Percentiles rank a stretch among this genome's conserved stretches.
Conservation (phyloP, 1,139 yeast genomes). For the Yarrowia galli region DNA sequence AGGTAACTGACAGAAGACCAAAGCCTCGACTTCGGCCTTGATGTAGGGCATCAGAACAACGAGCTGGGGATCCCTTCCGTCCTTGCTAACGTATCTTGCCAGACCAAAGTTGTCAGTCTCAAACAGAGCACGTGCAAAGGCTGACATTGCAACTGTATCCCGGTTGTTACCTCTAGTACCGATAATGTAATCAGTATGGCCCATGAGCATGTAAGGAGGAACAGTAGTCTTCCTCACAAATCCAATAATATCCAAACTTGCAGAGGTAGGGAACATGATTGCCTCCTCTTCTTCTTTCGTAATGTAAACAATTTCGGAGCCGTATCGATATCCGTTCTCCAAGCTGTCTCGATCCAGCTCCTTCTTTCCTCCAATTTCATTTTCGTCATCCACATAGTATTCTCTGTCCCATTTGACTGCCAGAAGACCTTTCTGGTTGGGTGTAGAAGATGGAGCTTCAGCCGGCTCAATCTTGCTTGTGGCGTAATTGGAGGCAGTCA, state of each 20-base stretch:
- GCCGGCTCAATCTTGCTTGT: slow-evolving; percentile 46
- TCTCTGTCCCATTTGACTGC: slow-evolving; percentile 42
- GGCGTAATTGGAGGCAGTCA: slow-evolving; percentile 50
- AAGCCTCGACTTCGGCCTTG: slow-evolving; percentile 46
- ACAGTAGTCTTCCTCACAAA: slow-evolving; percentile 58
- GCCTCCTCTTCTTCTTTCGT: slow-evolving; percentile 57
- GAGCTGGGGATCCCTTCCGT: slow-evolving; percentile 56
- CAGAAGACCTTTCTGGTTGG: slow-evolving; percentile 19
- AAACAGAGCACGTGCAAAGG: slow-evolving; percentile 63
- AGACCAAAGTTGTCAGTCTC: slow-evolving; percentile 61
- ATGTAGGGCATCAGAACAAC: slow-evolving; percentile 64
- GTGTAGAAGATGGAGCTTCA: not conserved
- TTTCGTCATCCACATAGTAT: slow-evolving; percentile 44
- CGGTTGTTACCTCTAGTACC: slow-evolving; percentile 57
- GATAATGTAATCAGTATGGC: slow-evolving; percentile 65
- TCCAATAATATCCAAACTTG: slow-evolving; percentile 65
- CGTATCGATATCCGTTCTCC: slow-evolving; percentile 69
- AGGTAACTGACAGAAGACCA: slow-evolving; percentile 64
- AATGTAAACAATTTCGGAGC: slow-evolving; percentile 64
- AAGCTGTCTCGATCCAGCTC: slow-evolving; percentile 49
- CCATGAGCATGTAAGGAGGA: slow-evolving; percentile 66
- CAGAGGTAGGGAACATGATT: slow-evolving; percentile 34
- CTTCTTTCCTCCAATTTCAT: slow-evolving; percentile 44
- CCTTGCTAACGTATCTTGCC: slow-evolving; percentile 67
- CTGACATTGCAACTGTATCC: slow-evolving; percentile 58